Conservation (phyloP, 495 filamentous ascomycete genomes). For the Letharia lupina region DNA sequence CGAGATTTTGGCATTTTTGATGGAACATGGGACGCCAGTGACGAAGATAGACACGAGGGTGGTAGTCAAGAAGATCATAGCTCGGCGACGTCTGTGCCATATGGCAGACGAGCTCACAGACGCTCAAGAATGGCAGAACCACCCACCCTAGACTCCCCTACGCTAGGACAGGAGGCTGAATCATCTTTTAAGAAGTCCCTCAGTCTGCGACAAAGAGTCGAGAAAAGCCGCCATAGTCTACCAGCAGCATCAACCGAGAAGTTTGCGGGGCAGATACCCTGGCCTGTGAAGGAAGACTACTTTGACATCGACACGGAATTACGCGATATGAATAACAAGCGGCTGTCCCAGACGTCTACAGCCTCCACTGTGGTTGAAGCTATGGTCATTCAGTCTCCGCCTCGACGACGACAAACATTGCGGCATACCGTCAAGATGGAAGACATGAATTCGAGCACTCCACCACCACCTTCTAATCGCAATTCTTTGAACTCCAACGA, state of each 20-base stretch:
- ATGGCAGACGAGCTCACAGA: conserved; percentile 6
- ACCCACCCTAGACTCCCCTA: conserved; percentile 11
- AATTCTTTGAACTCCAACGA: conserved; percentile 37
- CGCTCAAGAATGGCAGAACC: conserved; percentile 2
- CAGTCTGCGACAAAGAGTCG: conserved; percentile 33
- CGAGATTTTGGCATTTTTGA: conserved; percentile 26
- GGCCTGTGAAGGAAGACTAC: conserved; percentile 33
- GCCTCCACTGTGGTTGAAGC: conserved; percentile 64
- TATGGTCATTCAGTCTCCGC: conserved; percentile 55
- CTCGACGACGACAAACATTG: conserved; percentile 47
- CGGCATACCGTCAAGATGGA: conserved; percentile 63
- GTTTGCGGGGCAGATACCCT: conserved; percentile 37
- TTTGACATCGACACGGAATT: conserved; percentile 22
- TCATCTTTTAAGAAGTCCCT: conserved; percentile 30
- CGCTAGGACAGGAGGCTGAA: not conserved
- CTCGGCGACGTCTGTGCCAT: conserved; percentile 4
- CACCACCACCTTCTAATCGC: conserved; percentile 36
- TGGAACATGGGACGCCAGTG: conserved; percentile 28
- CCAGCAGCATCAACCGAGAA: conserved; percentile 33
- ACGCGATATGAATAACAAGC: conserved; percentile 29
- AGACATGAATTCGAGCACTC: conserved; percentile 47
- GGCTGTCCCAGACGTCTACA: conserved; percentile 55
- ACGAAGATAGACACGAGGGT: conserved; percentile 16
- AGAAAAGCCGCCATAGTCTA: conserved; percentile 26
- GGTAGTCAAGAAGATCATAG: conserved; percentile 15